Percentiles rank a stretch among this genome's conserved stretches.
Evolutionary conservation across 495 filamentous ascomycete species (phyloP).

Genomic region (Podospora anserina): DNA sequence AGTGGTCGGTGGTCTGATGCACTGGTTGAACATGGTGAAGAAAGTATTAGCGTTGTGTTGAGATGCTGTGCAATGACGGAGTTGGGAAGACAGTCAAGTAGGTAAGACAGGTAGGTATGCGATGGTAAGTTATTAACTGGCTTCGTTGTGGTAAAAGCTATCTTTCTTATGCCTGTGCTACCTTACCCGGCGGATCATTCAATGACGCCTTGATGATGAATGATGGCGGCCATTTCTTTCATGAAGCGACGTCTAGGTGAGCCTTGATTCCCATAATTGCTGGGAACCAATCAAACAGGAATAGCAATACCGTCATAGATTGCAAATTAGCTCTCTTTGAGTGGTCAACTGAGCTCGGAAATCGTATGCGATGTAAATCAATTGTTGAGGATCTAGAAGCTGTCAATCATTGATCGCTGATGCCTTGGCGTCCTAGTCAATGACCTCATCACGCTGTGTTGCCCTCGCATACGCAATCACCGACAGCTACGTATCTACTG

Average conservation of each 20-base stretch:
- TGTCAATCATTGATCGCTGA: neutral
- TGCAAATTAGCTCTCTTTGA: constrained; percentile 10
- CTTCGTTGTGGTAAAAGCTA: neutral
- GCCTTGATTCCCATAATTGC: no score
- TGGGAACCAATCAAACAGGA: no score
- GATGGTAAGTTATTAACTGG: no score
- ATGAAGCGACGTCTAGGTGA: no score
- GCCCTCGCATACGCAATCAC: neutral
- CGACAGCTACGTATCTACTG: no score
- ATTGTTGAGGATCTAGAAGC: neutral
- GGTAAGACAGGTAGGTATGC: neutral
- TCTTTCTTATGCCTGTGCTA: neutral
- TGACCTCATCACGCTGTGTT: neutral
- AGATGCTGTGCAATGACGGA: neutral
- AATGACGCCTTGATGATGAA: neutral
- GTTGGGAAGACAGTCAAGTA: neutral
- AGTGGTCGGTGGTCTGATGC: constrained; percentile 1
- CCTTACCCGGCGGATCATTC: neutral
- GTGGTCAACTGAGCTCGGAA: constrained; percentile 5
- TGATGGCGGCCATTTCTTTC: neutral
- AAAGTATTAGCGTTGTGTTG: no score
- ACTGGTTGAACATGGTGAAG: constrained; percentile 14
- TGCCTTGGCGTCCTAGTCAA: neutral
- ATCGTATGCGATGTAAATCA: no score
- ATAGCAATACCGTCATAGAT: constrained; percentile 10